These are phyloP conservation scores for Prosopis cineraria DNA, from an alignment of 306 rosid genomes.

Conservation along the genomic window DNA sequence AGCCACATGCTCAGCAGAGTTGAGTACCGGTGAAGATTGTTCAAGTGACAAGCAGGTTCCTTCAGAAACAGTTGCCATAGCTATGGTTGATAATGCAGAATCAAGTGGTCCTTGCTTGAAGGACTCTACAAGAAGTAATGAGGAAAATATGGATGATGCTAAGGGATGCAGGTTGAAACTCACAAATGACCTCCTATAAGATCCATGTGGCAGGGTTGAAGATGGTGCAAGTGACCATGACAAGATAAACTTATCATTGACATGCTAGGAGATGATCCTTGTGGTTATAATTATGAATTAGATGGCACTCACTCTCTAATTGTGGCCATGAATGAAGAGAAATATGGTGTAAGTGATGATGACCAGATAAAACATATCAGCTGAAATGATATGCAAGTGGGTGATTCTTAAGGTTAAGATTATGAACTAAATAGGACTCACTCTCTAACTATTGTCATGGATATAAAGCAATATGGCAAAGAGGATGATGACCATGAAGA, in stretches of 20 bases:
- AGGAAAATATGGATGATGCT: constrained; percentile 27
- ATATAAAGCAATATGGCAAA: constrained; percentile 45
- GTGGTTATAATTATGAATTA: constrained; percentile 70
- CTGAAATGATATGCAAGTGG: too few species aligned
- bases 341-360: constrained; percentile 77
- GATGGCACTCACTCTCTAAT: constrained; percentile 71
- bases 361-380: too few species aligned
- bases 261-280: constrained; percentile 63
- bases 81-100: constrained; percentile 40
- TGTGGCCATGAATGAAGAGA: too few species aligned
- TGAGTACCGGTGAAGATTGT: constrained; percentile 37
- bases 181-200: constrained; percentile 40
- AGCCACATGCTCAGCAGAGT: constrained; percentile 41
- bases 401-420: too few species aligned
- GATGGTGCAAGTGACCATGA: constrained; percentile 78
- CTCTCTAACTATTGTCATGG: constrained; percentile 49
- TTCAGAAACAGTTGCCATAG: constrained; percentile 31
- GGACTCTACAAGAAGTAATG: constrained; percentile 37
- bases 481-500: constrained; percentile 85
- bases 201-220: constrained; percentile 49
- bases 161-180: constrained; percentile 47
- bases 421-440: too few species aligned
- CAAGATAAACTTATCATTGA: constrained; percentile 68
- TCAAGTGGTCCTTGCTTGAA: constrained; percentile 28
- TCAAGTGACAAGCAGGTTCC: constrained; percentile 38